These are phyloP conservation scores for Conidiobolus incongruus DNA, from an alignment of 371 early-diverging fungal genomes.

Conservation along the genomic window DNA sequence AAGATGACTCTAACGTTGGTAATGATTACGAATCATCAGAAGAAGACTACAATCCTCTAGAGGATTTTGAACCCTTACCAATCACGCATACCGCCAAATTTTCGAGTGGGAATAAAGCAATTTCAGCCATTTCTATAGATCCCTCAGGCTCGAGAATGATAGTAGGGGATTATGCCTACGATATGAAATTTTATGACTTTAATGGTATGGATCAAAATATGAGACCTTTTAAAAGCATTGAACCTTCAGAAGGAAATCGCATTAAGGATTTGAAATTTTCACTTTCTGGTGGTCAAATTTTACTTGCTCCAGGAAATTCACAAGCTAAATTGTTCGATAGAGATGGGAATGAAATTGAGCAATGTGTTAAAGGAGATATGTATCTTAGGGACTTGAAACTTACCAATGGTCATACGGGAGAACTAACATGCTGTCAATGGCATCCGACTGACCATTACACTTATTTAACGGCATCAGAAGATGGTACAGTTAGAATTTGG, in stretches of 20 bases:
- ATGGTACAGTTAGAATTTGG: constrained; percentile 77
- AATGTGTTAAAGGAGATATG: constrained; percentile 78
- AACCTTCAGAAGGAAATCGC: constrained; percentile 64
- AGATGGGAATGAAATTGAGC: constrained; percentile 43
- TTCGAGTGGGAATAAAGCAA: neutral
- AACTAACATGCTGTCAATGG: constrained; percentile 62
- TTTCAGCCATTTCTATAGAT: constrained; percentile 62
- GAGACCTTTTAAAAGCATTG: constrained; percentile 53
- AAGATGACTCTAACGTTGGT: no score
- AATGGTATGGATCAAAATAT: constrained; percentile 60
- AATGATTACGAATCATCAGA: no score
- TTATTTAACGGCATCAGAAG: constrained; percentile 62
- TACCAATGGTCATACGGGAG: constrained; percentile 73
- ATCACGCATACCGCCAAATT: neutral
- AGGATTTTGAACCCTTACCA: no score
- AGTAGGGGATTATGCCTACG: constrained; percentile 62
- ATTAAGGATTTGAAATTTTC: constrained; percentile 68
- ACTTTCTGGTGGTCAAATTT: constrained; percentile 44
- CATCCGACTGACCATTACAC: constrained; percentile 36
- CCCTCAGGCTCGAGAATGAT: constrained; percentile 58
- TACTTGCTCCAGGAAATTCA: constrained; percentile 52
- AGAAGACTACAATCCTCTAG: no score
- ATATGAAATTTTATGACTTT: constrained; percentile 80
- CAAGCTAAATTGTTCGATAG: constrained; percentile 55
- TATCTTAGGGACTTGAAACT: constrained; percentile 73